Evolutionary conservation across 768 basidiomycete genomes (phyloP), one percentile per base, ranked within the genome.

Genomic region (Russula abietina): DNA sequence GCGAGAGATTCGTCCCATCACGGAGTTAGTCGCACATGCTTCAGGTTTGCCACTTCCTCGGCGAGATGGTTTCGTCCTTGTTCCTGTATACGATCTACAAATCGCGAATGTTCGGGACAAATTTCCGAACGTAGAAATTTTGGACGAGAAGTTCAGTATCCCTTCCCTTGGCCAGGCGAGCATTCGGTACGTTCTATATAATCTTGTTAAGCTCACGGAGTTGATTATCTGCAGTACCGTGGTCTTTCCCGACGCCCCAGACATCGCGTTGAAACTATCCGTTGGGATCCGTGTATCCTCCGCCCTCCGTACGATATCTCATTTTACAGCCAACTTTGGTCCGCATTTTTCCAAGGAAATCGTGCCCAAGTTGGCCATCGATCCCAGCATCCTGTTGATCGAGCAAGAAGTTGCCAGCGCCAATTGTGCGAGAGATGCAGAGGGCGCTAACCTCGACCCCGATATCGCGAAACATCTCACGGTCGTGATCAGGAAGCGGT

Each of bases 211-310:
- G 45, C 43, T 22, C 22, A 52, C 26, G 6, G 39, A 1, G 6
- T 17, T 43, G n/a, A 26, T 14, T 16, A 4, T 54, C 12, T 50
- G 58, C 54, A 68, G 82, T 62, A 83, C 82, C 30, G 76, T 83
- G 30, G 68, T 78, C 9, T 68, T 82, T 24, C 77, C 80, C 4
- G 78, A 78, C 39, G 73, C 80, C 39, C 76, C 75, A 22, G 75
- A 75, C 22, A 72, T 79, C 53, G 77, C 81, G 10, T 68, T 83
- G 16, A 85, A 84, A 65, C 67, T 84, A 30, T 75, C 82, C 7
- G 76, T 85, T 59, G 81, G 80, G 16, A 81, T 84, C 59, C 81
- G 79, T 64, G 81, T 85, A 61, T 83, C 83, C 22, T 85, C 83
- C 24, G 75, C 81, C 1, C 71, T 84, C 49, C 75, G 83, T 55